Evolutionary conservation across 768 basidiomycete species (phyloP).

Genomic region (Phaeolepiota aurea): DNA sequence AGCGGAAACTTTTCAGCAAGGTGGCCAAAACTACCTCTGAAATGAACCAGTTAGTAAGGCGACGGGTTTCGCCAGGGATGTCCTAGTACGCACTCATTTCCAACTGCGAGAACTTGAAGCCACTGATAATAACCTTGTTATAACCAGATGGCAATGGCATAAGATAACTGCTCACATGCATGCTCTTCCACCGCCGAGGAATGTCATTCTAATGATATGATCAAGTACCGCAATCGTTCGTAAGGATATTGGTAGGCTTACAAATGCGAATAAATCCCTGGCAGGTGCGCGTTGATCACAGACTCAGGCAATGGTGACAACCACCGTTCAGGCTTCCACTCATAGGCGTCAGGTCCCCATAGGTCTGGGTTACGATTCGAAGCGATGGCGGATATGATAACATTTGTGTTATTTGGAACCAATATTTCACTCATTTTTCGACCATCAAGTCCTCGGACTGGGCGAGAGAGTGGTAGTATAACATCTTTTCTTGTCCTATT

Average conservation of each 20-base stretch:
- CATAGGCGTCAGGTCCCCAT: slow-evolving; percentile 39
- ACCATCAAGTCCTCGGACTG: slow-evolving; percentile 28
- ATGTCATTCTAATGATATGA: slow-evolving; percentile 27
- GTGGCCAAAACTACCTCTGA: slow-evolving; percentile 2
- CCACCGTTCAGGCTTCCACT: slow-evolving; percentile 49
- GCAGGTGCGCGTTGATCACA: slow-evolving; percentile 27
- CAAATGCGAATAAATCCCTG: slow-evolving; percentile 37
- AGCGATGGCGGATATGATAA: slow-evolving; percentile 26
- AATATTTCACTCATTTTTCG: slow-evolving; percentile 23
- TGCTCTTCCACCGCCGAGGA: slow-evolving; percentile 31
- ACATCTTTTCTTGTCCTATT: slow-evolving; percentile 25
- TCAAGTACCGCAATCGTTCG: neutral
- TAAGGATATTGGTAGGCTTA: slow-evolving; percentile 12
- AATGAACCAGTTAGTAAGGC: neutral
- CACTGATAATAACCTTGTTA: slow-evolving; percentile 15
- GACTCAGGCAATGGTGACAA: slow-evolving; percentile 26
- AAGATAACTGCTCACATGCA: slow-evolving; percentile 29
- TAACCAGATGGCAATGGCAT: neutral
- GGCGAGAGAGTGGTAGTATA: slow-evolving; percentile 31
- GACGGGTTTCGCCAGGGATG: neutral
- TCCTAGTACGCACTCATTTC: slow-evolving; percentile 34
- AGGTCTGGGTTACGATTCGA: slow-evolving; percentile 30
- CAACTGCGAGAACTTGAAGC: slow-evolving; percentile 46
- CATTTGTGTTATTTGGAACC: slow-evolving; percentile 28
- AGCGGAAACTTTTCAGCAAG: slow-evolving; percentile 1